Evolutionary conservation across 352 stramenopile genomes (phyloP), one percentile per base, ranked within the genome.

Genomic region (Phytophthora pseudosyringae): DNA sequence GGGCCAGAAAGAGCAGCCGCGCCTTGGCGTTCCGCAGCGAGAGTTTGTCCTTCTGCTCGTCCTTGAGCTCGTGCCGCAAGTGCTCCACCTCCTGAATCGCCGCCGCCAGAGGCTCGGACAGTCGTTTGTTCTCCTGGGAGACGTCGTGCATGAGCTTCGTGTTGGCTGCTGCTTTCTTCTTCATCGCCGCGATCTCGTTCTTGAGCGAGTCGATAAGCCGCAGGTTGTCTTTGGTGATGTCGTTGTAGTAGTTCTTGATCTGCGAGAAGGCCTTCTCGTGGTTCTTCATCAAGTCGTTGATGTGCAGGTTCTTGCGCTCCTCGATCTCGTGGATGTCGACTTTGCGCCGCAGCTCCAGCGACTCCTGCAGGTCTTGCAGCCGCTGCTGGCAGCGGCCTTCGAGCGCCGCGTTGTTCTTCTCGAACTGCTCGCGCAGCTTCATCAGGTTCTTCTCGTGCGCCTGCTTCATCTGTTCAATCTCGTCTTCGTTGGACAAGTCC

Each of bases 171-270:
- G 90, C 90, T 59, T 97, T 98, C 69, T 95, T 94, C 69, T 97
- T 97, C 89, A 98, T 97, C 5, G 94, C 88, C n/a, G 75, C 69
- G 54, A 98, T 89, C 74, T 98, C 89, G 59, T 90, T 86, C 76
- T 98, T 97, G 52, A 98, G 83, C 21, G 80, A 91, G 32, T 95
- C 85, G 50, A 98, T 98, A 40, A 98, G 81, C 9, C 91, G 85
- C 21, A 98, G 58, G 64, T 98, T 98, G 72, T 97, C 86, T 49
- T 94, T 91, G 13, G 94, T 98, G 61, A 98, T 98, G 61, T 98
- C 91, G 69, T 98, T 98, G 70, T 98, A 98, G 85, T 98, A 98
- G 50, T 92, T 89, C 61, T 98, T 98, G 83, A 98, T 98, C 80
- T 98, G 90, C 7, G 79, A 85, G 66, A 97, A 97, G 15, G 91